Evolutionary conservation across 257 asterid genomes (phyloP), one percentile per base, ranked within the genome.

Genomic region (Dorcoceras hygrometricum): DNA sequence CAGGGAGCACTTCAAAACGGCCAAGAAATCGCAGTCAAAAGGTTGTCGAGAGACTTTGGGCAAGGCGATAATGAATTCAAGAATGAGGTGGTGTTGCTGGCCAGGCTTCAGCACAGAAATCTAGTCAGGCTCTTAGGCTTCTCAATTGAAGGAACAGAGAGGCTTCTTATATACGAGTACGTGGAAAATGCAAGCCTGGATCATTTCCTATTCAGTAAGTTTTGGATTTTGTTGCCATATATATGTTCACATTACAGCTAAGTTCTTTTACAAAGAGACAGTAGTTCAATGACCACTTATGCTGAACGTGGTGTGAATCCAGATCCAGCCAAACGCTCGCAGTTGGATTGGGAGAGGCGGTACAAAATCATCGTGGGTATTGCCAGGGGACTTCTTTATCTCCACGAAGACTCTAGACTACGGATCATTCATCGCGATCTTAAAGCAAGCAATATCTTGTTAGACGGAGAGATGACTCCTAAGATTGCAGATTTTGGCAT

Each of bases 21-120:
- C 0, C 56, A 57, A 68, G 65, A 65, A 3, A 25, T 71, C 34
- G 75, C 77, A 2, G 79, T 78, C 14, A 78, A 78, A 57, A 74
- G 72, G 60, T 34, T 78, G 48, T 74, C 75, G 0, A 43, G 54
- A 63, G 31, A 46, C 57, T 74, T 79, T 0, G 24, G 72, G 5
- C 82, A 78, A 74, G 82, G 79, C 6, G 57, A 57, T 4, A 18
- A 69, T 19, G 78, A 77, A 57, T 77, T 77, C n/a, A 69, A 59
- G 67, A 77, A 73, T 12, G 76, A 73, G 62, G 73, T 78, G 0
- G 2, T 57, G 6, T 29, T 77, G 22, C 58, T 77, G 43, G 76
- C 76, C 27, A 77, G 63, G 62, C 82, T 78, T 62, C 77, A 74
- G 60, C 82, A 78, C 6, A 70, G 72, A 23, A 66, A 74, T 57